A percentile compares a stretch with the other conserved stretches of the same genome.
phyloP scores from a whole-genome alignment of 768 basidiomycete species.

The Xerocomus spinulosus region DNA sequence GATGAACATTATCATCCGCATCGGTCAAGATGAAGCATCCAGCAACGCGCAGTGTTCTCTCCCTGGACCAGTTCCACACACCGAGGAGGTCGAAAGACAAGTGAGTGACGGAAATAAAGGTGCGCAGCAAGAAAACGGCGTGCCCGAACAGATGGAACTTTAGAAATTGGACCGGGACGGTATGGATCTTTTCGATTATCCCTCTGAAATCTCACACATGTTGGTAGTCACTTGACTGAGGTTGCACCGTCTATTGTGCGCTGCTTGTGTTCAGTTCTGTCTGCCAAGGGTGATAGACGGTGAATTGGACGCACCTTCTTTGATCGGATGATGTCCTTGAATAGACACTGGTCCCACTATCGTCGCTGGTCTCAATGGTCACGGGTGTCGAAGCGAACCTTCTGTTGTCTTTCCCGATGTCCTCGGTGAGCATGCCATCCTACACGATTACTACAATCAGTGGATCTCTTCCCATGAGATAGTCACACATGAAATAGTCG shows the following conservation, averaged over 20 bases:
- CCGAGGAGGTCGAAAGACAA: slow-evolving; percentile 7
- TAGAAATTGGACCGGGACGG: slow-evolving; percentile 43
- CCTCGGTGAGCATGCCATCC: slow-evolving; percentile 4
- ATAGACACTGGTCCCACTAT: not conserved
- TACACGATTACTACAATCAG: not conserved
- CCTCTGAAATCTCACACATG: not conserved
- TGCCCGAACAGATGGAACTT: slow-evolving; percentile 30
- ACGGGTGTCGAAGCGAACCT: not conserved
- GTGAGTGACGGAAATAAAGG: slow-evolving; percentile 9
- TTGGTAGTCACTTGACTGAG: not conserved
- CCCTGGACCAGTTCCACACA: not conserved
- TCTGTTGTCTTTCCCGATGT: slow-evolving; percentile 1
- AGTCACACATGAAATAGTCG: slow-evolving; percentile 7
- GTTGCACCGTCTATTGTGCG: not conserved
- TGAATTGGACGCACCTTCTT: not conserved
- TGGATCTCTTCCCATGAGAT: not conserved
- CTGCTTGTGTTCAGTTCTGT: no score
- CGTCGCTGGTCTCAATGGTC: not conserved
- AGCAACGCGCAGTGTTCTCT: slow-evolving; percentile 17
- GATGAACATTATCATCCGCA: slow-evolving; percentile 53
- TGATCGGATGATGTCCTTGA: not conserved
- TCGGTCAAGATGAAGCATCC: slow-evolving; percentile 54
- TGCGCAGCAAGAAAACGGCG: slow-evolving; percentile 2
- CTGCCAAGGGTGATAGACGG: no score
- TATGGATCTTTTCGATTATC: slow-evolving; percentile 27